Conservation (phyloP, 2,329 filamentous ascomycete species). For the Alternaria infectoria region DNA sequence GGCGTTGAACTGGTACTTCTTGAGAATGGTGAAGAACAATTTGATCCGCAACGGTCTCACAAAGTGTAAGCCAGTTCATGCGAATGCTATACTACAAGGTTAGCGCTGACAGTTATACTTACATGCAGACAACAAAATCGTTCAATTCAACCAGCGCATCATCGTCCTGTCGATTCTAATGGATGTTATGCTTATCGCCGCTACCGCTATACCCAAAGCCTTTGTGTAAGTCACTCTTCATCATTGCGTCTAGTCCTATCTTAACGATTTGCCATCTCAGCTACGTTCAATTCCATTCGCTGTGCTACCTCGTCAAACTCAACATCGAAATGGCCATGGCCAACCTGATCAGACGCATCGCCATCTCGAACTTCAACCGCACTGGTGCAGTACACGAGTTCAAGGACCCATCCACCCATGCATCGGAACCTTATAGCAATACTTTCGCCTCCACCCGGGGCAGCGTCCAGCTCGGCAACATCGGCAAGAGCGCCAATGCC, state of each 20-base stretch:
- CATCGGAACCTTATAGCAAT: not conserved
- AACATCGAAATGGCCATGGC: constrained; percentile 52
- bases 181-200: constrained; percentile 50
- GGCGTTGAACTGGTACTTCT: constrained; percentile 19
- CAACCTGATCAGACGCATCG: constrained; percentile 31
- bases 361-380: not conserved
- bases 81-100: not conserved
- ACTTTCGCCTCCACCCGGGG: not conserved
- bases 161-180: constrained; percentile 49
- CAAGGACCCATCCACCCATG: not conserved
- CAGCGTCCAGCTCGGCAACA: not conserved
- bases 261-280: constrained; percentile 3
- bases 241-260: not conserved
- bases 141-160: not conserved
- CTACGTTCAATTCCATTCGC: constrained; percentile 55
- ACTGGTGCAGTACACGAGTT: not conserved
- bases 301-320: constrained; percentile 54
- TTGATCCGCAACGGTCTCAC: constrained; percentile 38
- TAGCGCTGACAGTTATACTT: not conserved
- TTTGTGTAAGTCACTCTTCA: constrained; percentile 36
- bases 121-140: not conserved
- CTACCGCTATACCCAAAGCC: constrained; percentile 50
- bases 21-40: not conserved
- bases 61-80: constrained; percentile 30
- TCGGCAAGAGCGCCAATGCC: not conserved